A percentile compares a stretch with the other conserved stretches of the same genome.
phyloP scores from a whole-genome alignment of 2,329 filamentous ascomycete genomes.

The Hawksworthiomyces lignivorus region DNA sequence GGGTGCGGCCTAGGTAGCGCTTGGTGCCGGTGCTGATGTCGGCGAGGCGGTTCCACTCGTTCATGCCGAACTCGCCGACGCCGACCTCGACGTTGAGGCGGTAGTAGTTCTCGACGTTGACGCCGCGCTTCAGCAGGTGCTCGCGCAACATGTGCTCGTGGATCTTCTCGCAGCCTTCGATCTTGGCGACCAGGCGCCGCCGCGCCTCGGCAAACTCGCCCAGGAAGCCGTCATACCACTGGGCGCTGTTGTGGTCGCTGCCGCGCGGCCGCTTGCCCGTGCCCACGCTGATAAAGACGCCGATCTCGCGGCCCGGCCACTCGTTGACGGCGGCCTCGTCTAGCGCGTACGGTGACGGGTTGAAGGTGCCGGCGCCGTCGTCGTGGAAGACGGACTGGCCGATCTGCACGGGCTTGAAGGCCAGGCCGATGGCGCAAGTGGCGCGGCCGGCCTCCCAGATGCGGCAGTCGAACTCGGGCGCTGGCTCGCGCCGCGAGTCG shows the following conservation, averaged over 20 bases:
- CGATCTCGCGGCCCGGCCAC: conserved; percentile 89
- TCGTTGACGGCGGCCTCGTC: conserved; percentile 90
- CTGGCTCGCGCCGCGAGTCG: conserved; percentile 84
- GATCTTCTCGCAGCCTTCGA: conserved; percentile 88
- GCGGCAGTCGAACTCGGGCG: conserved; percentile 85
- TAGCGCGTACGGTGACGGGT: conserved; percentile 75
- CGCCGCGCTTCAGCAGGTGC: conserved; percentile 65
- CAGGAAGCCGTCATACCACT: conserved; percentile 92
- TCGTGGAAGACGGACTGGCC: conserved; percentile 93
- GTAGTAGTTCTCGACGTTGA: conserved; percentile 87
- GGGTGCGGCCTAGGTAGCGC: conserved; percentile 66
- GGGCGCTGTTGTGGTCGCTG: conserved; percentile 61
- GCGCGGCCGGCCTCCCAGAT: conserved; percentile 96
- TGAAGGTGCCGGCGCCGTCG: conserved; percentile 85
- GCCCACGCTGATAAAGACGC: conserved; percentile 88
- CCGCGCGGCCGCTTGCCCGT: conserved; percentile 71
- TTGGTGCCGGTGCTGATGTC: conserved; percentile 92
- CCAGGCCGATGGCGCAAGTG: conserved; percentile 83
- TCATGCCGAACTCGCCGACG: conserved; percentile 97
- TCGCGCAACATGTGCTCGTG: conserved; percentile 81
- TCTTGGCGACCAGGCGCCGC: conserved; percentile 76
- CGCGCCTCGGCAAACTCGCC: conserved; percentile 89
- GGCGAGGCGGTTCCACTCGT: conserved; percentile 89
- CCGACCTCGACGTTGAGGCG: conserved; percentile 95
- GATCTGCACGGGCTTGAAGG: conserved; percentile 92